Percentiles rank a stretch among this genome's conserved stretches.
Evolutionary conservation across 1,284 basidiomycete genomes (phyloP).

Genomic region (Melampsora americana): DNA sequence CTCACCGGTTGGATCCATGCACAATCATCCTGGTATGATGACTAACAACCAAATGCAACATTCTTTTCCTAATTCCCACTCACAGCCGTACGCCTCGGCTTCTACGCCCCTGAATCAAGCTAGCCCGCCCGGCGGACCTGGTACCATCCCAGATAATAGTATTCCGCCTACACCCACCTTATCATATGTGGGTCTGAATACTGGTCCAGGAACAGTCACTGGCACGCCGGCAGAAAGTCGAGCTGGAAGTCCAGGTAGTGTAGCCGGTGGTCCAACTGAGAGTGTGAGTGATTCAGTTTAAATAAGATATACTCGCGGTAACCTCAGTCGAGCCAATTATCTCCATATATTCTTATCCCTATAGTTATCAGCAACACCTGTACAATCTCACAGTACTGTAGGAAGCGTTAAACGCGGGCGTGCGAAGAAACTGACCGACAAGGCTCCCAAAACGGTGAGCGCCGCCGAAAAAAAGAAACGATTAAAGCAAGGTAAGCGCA

Average conservation of each 20-base stretch:
- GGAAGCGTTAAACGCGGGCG: slow-evolving; percentile 13
- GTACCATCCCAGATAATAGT: neutral
- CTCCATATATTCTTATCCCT: neutral
- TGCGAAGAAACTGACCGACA: neutral
- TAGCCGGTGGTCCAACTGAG: slow-evolving; percentile 27
- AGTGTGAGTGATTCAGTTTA: slow-evolving; percentile 22
- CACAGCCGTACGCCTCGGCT: slow-evolving; percentile 1
- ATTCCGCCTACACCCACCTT: neutral
- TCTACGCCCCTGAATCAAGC: slow-evolving; percentile 6
- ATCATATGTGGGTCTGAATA: neutral
- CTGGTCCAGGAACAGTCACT: slow-evolving; percentile 7
- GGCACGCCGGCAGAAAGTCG: slow-evolving; percentile 26
- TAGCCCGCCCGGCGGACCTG: neutral
- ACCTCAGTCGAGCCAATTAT: neutral
- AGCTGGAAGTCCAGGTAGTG: slow-evolving; percentile 42
- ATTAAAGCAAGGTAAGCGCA: slow-evolving; percentile 22
- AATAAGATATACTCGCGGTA: neutral
- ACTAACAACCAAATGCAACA: neutral
- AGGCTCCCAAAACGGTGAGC: neutral
- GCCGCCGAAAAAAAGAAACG: slow-evolving; percentile 33
- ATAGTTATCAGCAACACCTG: slow-evolving; percentile 4
- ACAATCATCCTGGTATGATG: slow-evolving; percentile 13
- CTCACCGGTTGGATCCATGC: slow-evolving; percentile 19
- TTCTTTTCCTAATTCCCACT: neutral
- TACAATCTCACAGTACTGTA: slow-evolving; percentile 17